A percentile compares a stretch with the other conserved stretches of the same genome.
Conservation (phyloP, 305 asterid species). For the Fraxinus paxiana region DNA sequence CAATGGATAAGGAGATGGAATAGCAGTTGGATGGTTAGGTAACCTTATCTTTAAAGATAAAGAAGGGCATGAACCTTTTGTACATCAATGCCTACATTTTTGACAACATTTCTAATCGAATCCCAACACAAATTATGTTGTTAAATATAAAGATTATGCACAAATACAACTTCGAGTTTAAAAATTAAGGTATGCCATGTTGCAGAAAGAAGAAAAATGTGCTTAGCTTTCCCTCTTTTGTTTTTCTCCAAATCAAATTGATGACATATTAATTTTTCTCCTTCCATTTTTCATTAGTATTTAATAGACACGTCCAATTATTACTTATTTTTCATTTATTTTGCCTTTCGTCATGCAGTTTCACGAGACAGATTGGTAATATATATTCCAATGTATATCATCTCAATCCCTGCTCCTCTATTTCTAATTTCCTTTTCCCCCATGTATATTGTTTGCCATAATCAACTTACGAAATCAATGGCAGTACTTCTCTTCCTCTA, state of each 20-base stretch:
- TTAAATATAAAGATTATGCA: background rate
- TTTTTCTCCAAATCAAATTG: background rate
- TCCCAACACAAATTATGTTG: background rate
- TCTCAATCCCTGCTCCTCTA: background rate
- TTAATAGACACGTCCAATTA: background rate
- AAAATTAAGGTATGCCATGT: background rate
- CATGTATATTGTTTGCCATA: background rate
- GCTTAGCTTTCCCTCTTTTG: background rate
- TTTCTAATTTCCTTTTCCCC: background rate
- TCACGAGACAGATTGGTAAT: background rate
- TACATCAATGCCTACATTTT: background rate
- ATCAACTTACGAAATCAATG: background rate
- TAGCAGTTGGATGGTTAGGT: background rate
- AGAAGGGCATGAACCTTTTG: background rate
- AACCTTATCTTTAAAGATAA: background rate
- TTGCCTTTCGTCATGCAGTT: background rate
- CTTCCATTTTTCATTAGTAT: background rate
- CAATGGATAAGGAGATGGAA: background rate
- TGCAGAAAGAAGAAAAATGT: background rate
- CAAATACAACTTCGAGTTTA: background rate
- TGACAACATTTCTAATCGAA: background rate
- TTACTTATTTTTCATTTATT: background rate
- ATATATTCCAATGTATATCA: background rate
- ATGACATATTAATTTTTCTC: background rate
- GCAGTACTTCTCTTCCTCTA: background rate